Conservation (phyloP, 352 stramenopile species). For the Nothophytophthora sp. region DNA sequence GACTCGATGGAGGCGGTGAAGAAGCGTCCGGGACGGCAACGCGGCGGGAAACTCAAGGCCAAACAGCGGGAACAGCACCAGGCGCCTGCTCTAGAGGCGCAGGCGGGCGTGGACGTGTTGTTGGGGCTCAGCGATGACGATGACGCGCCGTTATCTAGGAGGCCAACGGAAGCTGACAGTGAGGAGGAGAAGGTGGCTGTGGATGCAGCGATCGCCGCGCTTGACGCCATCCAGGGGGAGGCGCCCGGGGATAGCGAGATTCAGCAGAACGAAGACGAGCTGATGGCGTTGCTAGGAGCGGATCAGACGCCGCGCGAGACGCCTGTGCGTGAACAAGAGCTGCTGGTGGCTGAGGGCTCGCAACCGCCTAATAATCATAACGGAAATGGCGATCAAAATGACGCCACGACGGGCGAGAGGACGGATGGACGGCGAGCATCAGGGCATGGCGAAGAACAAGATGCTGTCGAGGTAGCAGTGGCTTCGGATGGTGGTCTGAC, state of each 20-base stretch:
- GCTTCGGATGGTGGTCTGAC: too few relatives aligned
- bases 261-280: slow-evolving; percentile 56
- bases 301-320: slow-evolving; percentile 7
- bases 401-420: neutral
- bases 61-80: slow-evolving; percentile 4
- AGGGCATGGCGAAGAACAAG: neutral
- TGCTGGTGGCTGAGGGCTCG: slow-evolving; percentile 23
- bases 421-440: neutral
- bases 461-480: too few relatives aligned
- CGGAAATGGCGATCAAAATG: neutral
- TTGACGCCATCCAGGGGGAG: slow-evolving; percentile 13
- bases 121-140: slow-evolving; percentile 4
- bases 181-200: slow-evolving; percentile 6
- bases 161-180: neutral
- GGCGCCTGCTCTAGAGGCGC: neutral
- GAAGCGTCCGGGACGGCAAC: slow-evolving; percentile 10
- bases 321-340: slow-evolving; percentile 8
- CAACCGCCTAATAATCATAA: slow-evolving; percentile 20
- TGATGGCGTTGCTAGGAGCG: slow-evolving; percentile 42
- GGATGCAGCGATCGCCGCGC: slow-evolving; percentile 13
- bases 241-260: slow-evolving; percentile 41
- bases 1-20: slow-evolving; percentile 28
- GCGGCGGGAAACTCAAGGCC: neutral
- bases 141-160: neutral
- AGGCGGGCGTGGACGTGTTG: neutral